Conservation (phyloP, 2,329 filamentous ascomycete species). For the Neodidymelliopsis sp. region DNA sequence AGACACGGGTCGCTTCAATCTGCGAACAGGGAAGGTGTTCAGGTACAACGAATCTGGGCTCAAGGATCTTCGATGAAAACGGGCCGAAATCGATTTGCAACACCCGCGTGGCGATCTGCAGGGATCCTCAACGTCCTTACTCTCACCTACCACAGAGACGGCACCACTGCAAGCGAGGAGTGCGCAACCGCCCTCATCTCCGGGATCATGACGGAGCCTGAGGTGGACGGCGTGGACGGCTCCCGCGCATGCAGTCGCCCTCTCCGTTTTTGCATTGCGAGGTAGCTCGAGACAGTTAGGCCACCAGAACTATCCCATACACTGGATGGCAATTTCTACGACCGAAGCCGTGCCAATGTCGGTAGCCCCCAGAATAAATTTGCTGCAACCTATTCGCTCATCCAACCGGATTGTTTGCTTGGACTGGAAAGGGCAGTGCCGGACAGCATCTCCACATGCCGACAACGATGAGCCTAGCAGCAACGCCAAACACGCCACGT, state of each 20-base stretch:
- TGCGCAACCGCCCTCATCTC: not conserved
- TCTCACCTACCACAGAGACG: not conserved
- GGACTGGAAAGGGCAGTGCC: conserved; percentile 1
- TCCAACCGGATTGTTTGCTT: conserved; percentile 4
- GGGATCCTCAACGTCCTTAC: conserved; percentile 6
- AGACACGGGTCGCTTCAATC: conserved; percentile 11
- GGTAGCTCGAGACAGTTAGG: conserved; percentile 8
- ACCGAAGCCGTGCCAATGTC: not conserved
- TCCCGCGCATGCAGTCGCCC: conserved; percentile 6
- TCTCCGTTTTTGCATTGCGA: conserved; percentile 1
- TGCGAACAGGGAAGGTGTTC: conserved; percentile 14
- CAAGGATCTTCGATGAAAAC: conserved; percentile 8
- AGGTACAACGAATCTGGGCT: conserved; percentile 2
- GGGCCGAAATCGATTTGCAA: conserved; percentile 7
- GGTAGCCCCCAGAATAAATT: conserved; percentile 2
- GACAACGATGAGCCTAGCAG: conserved; percentile 13
- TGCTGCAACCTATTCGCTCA: not conserved
- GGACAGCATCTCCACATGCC: conserved; percentile 11
- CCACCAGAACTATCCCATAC: not conserved
- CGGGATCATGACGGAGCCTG: not conserved
- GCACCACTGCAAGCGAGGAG: not conserved
- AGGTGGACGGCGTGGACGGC: not conserved
- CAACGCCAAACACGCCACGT: conserved; percentile 14
- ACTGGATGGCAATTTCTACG: not conserved
- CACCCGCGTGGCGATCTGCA: conserved; percentile 11